Percentiles rank a stretch among this genome's conserved stretches.
phyloP scores from a whole-genome alignment of 2,329 filamentous ascomycete genomes.

The Grosmannia serpens region DNA sequence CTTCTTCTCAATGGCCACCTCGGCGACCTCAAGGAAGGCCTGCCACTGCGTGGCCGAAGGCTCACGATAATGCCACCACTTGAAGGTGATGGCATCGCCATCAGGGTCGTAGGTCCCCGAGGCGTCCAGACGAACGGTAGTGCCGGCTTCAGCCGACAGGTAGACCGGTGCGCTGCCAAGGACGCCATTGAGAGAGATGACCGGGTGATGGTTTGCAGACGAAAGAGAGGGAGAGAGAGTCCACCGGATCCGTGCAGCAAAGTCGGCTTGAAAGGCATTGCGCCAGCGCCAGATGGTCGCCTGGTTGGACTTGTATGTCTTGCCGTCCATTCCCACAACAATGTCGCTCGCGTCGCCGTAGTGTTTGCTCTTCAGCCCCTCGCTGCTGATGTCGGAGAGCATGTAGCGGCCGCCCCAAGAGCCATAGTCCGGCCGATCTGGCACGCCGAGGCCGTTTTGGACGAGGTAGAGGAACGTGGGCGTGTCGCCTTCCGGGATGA shows the following conservation, averaged over 20 bases:
- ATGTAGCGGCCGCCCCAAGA: conserved; percentile 38
- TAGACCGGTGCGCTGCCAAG: conserved; percentile 24
- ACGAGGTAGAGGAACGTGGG: conserved; percentile 38
- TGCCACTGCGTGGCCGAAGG: conserved; percentile 27
- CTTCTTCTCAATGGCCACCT: conserved; percentile 21
- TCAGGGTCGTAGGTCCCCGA: conserved; percentile 35
- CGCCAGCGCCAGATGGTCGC: conserved; percentile 32
- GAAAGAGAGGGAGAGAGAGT: conserved; percentile 16
- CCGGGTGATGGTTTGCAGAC: conserved; percentile 33
- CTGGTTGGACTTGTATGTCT: conserved; percentile 16
- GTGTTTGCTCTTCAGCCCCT: conserved; percentile 17
- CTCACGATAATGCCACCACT: conserved; percentile 37
- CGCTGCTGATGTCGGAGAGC: conserved; percentile 19
- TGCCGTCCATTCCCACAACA: conserved; percentile 18
- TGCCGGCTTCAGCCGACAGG: conserved; percentile 28
- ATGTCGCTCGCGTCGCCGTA: conserved; percentile 20
- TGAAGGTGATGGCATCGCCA: conserved; percentile 28
- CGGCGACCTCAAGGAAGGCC: conserved; percentile 26
- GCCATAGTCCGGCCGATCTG: conserved; percentile 34
- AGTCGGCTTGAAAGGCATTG: conserved; percentile 28
- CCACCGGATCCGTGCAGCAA: conserved; percentile 30
- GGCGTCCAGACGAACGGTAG: conserved; percentile 30
- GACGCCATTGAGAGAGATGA: conserved; percentile 28
- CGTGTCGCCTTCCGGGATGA: conserved; percentile 41
- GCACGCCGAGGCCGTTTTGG: conserved; percentile 33